phyloP scores from a whole-genome alignment of 345 rosid species.

The Salix koriyanagi region DNA sequence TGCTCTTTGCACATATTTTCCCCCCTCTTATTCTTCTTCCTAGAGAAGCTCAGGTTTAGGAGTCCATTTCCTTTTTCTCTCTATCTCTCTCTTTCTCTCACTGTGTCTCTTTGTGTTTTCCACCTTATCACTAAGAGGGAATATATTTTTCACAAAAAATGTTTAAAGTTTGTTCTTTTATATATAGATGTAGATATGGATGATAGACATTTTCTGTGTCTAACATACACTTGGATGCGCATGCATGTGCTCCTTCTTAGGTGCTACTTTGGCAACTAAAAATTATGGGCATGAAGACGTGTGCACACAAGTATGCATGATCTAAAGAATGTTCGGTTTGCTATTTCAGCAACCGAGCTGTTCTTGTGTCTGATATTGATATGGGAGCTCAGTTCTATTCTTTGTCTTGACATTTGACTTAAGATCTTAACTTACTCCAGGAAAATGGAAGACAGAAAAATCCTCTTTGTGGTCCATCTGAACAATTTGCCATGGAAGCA shows the following conservation, averaged over 20 bases:
- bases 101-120: background rate
- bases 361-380: background rate
- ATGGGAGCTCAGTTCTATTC: background rate
- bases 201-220: background rate
- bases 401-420: background rate
- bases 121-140: background rate
- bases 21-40: background rate
- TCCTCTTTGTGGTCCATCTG: constrained; percentile 34
- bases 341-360: background rate
- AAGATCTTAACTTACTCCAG: constrained; percentile 32
- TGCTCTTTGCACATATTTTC: background rate
- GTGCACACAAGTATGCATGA: background rate
- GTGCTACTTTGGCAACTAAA: background rate
- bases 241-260: background rate
- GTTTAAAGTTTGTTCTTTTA: background rate
- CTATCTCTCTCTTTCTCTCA: too few relatives aligned
- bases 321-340: background rate
- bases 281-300: background rate
- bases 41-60: background rate
- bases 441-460: constrained; percentile 55
- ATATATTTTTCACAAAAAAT: background rate
- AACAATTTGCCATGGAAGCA: constrained; percentile 47
- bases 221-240: background rate
- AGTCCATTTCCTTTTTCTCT: background rate
- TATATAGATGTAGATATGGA: background rate